Evolutionary conservation across 129 eudicot genomes (phyloP).

Genomic region (Helichrysum umbraculigerum): DNA sequence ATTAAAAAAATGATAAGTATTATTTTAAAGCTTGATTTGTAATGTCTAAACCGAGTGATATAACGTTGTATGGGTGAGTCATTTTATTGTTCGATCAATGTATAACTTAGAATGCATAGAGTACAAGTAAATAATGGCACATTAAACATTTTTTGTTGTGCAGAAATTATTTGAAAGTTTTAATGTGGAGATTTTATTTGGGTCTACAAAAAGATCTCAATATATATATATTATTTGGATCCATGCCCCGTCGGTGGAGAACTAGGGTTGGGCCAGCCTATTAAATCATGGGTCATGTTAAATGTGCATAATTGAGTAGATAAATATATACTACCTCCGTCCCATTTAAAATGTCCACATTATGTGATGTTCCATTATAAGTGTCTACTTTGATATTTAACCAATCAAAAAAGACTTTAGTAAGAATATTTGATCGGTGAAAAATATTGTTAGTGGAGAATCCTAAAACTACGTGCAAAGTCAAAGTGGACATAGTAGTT

Average conservation of each 20-base stretch:
- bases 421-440: too few relatives aligned
- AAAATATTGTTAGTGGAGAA: too few relatives aligned
- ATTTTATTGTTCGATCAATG: not conserved
- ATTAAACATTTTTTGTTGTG: too few relatives aligned
- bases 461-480: too few relatives aligned
- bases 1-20: too few relatives aligned
- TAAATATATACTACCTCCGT: too few relatives aligned
- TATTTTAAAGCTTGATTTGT: not conserved
- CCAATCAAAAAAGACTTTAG: too few relatives aligned
- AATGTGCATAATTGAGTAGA: not conserved
- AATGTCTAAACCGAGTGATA: not conserved
- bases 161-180: constrained; percentile 23
- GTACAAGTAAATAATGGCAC: constrained; percentile 15
- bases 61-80: not conserved
- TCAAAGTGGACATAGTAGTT: too few relatives aligned
- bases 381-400: too few relatives aligned
- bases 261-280: constrained; percentile 25
- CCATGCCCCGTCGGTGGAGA: constrained; percentile 36
- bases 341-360: too few relatives aligned
- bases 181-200: constrained; percentile 29
- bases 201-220: constrained; percentile 37
- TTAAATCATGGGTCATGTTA: constrained; percentile 25
- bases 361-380: too few relatives aligned
- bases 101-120: not conserved
- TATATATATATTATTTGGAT: constrained; percentile 22